Base-by-base conservation (phyloP, 2,329 filamentous ascomycete genomes). In the Aspergillus cejpii region DNA sequence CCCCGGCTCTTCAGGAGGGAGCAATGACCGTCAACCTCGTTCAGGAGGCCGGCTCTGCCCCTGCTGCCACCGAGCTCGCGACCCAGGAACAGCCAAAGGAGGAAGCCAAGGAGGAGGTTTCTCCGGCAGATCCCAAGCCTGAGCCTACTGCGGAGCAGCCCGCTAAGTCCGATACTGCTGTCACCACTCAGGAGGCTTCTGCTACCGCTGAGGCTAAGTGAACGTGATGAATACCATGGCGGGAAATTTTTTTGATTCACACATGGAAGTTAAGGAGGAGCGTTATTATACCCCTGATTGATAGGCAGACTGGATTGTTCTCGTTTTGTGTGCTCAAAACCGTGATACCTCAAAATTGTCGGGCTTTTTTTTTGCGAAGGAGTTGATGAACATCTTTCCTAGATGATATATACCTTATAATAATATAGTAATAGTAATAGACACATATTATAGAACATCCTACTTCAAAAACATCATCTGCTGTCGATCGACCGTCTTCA, bases 1-100 rank as follows among this genome's bases (percentile, higher is more conserved):
- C 79, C 6, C 62, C 64, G 2, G 65, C 69, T n/a, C 60, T 82
- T 47, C 65, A 69, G 41, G 72, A 68, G 2, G 55, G 46, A 29
- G 65, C 59, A 8, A 52, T 55, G 15, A 61, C 61, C 7, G 59
- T 68, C 19, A 52, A 54, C 5, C 52, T 69, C 5, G 47, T 49
- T 12, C 48, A 59, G n/a, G 60, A 64, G 10, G 44, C 50, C 8
- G 23, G 5, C 23, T 8, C 47, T 7, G 29, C 41, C 5, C 29
- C 41, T 12, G 17, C 42, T 26, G 42, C 48, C 31, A 27, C 44
- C 1, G 42, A 50, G 23, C 45, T 44, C 15, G 52, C 53, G 27
- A 31, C 37, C 23, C 34, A 41, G 11, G 48, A 47, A 21, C 21
- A 41, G n/a, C 37, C 48, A 2, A 48, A 53, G 34, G 53, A 49